phyloP scores from a whole-genome alignment of 805 yeast species.

The Monosporozyma solicola region DNA sequence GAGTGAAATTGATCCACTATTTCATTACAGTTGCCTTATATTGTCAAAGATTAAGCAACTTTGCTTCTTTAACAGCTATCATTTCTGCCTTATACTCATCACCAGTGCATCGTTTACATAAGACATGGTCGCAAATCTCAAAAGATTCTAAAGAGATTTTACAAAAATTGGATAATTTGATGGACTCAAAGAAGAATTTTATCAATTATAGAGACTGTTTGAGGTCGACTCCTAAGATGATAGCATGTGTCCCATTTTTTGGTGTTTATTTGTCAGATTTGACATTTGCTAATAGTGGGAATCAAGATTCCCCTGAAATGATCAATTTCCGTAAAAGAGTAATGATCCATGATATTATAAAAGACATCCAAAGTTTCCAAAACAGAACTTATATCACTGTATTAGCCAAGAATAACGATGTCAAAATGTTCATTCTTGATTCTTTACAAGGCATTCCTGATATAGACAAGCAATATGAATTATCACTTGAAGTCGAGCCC shows the following conservation, averaged over 20 bases:
- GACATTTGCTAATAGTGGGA: slow-evolving; percentile 83
- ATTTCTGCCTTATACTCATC: slow-evolving; percentile 81
- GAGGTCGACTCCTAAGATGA: slow-evolving; percentile 46
- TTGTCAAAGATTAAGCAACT: slow-evolving; percentile 68
- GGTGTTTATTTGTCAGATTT: slow-evolving; percentile 87
- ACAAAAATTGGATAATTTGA: slow-evolving; percentile 64
- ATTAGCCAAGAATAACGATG: slow-evolving; percentile 52
- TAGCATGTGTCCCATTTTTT: slow-evolving; percentile 85
- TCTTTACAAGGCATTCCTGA: slow-evolving; percentile 40
- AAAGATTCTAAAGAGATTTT: slow-evolving; percentile 43
- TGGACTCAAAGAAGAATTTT: slow-evolving; percentile 85
- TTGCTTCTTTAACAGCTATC: slow-evolving; percentile 86
- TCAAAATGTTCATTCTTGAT: slow-evolving; percentile 38
- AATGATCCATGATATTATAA: slow-evolving; percentile 61
- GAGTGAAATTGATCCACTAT: slow-evolving; percentile 61
- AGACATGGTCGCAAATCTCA: slow-evolving; percentile 73
- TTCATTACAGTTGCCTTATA: slow-evolving; percentile 75
- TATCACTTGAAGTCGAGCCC: slow-evolving; percentile 71
- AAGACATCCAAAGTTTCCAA: slow-evolving; percentile 68
- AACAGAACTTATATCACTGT: slow-evolving; percentile 44
- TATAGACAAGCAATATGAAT: slow-evolving; percentile 70
- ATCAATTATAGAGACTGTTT: slow-evolving; percentile 76
- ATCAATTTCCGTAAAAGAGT: slow-evolving; percentile 74
- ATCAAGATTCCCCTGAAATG: slow-evolving; percentile 62
- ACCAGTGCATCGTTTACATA: slow-evolving; percentile 72